These are phyloP conservation scores for Erodium moschatum DNA, from an alignment of 441 rosid species.

Conservation along the genomic window DNA sequence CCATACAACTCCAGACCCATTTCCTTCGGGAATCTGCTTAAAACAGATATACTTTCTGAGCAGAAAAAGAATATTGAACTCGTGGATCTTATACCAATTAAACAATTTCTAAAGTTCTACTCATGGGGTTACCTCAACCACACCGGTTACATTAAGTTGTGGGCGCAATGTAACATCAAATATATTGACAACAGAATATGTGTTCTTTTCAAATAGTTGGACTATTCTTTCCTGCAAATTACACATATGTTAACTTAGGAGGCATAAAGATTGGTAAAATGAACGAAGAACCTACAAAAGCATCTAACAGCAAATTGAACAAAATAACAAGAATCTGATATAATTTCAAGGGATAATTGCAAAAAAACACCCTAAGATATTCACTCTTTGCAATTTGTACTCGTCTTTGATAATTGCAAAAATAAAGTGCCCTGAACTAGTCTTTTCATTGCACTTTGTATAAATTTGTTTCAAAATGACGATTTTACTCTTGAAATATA, in stretches of 20 bases:
- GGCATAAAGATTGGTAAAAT: slow-evolving; percentile 13
- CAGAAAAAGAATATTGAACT: neutral
- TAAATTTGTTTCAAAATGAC: too few species aligned
- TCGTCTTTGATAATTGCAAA: too few species aligned
- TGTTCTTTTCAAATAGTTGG: slow-evolving; percentile 69
- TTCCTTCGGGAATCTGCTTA: slow-evolving; percentile 85
- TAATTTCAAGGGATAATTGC: neutral
- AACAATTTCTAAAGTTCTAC: neutral
- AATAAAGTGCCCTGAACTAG: too few species aligned
- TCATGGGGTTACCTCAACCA: slow-evolving; percentile 58
- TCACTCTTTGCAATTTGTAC: too few species aligned
- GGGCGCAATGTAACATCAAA: slow-evolving; percentile 90
- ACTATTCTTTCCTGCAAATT: slow-evolving; percentile 68
- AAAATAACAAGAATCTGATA: neutral
- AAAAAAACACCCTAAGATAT: too few species aligned
- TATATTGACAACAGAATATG: slow-evolving; percentile 89
- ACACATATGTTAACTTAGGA: neutral
- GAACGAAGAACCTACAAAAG: slow-evolving; percentile 13
- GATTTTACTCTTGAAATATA: too few species aligned
- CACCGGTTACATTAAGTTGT: slow-evolving; percentile 79
- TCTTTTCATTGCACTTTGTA: too few species aligned
- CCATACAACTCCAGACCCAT: slow-evolving; percentile 98
- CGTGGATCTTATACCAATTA: neutral
- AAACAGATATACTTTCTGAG: slow-evolving; percentile 2
- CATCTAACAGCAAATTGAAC: slow-evolving; percentile 7